Evolutionary conservation across 139 green algal genomes (phyloP), one percentile per base, ranked within the genome.

Genomic region (Coccomyxa sp.): DNA sequence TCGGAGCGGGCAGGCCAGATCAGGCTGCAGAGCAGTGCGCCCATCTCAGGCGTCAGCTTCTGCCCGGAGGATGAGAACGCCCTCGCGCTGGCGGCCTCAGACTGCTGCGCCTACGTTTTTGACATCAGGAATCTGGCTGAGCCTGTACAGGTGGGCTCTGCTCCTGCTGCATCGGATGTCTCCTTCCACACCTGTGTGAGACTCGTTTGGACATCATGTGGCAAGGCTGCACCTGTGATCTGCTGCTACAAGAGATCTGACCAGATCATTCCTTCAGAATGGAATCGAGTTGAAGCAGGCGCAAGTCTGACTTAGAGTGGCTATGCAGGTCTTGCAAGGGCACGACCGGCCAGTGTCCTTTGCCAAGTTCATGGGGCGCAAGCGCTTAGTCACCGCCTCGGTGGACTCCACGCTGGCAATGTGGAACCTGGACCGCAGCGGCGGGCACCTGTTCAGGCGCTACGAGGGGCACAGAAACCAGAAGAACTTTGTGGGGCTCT

Each of bases 401-500:
- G 93, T 91, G 10, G 95, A 98, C 79, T 88, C 78, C 40, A 94
- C 87, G 7, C 73, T 96, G 34, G 83, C 85, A 29, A 74, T 88
- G 31, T 96, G 92, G 92, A 76, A 91, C 38, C 70, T 94, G 34
- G 31, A 35, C 16, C 44, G n/a, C 24, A 37, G 38, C 71, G 38
- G 18, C 37, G 12, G 7, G 71, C 38, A 37, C 84, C 74, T 38
- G 70, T 80, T 36, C 34, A 55, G 81, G 39, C 10, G 74, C 31
- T 64, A 90, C 75, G 22, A 39, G 0, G 95, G 95, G 31, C 95
- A 98, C 80, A 70, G 55, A 33, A 98, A 98, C 80, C 79, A 88
- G 41, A 92, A 93, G 55, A 97, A 98, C 83, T 98, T 98, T 80
- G 93, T 97, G 24, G 95, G 95, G 7, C 81, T 98, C 39, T 72